These are phyloP conservation scores for Lactarius deliciosus DNA, from an alignment of 768 basidiomycete species.

Conservation along the genomic window DNA sequence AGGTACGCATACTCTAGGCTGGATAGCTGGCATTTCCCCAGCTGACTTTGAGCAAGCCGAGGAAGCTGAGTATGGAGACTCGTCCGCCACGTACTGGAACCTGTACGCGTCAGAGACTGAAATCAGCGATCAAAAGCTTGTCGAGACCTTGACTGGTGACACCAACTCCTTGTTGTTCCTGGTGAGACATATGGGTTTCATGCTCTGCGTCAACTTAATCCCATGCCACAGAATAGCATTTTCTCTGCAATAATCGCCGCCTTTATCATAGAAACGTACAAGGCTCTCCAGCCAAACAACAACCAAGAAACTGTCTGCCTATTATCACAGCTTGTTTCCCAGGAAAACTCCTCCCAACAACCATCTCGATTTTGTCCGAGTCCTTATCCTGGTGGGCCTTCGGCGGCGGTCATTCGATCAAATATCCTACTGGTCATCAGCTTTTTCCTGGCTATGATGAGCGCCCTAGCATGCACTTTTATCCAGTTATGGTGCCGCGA, in stretches of 20 bases:
- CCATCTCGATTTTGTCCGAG: background rate
- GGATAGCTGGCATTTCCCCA: background rate
- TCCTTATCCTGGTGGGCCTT: background rate
- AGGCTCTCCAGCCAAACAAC: constrained; percentile 13
- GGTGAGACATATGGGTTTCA: constrained; percentile 10
- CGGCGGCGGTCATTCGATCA: constrained; percentile 6
- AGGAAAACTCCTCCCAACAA: background rate
- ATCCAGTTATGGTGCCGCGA: constrained; percentile 26
- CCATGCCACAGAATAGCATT: constrained; percentile 15
- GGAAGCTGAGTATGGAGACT: background rate
- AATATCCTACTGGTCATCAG: constrained; percentile 20
- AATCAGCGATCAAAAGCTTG: constrained; percentile 15
- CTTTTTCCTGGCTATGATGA: constrained; percentile 17
- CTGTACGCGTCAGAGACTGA: constrained; percentile 23
- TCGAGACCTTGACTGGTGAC: constrained; percentile 22
- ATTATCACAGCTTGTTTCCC: constrained; percentile 10
- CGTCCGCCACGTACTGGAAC: constrained; percentile 25
- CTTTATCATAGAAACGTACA: constrained; percentile 28
- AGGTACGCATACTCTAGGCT: background rate
- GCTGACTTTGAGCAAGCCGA: background rate
- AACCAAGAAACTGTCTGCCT: constrained; percentile 8
- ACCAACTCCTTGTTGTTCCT: constrained; percentile 24
- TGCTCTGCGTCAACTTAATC: background rate
- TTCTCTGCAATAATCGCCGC: constrained; percentile 28
- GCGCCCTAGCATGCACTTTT: constrained; percentile 13